A percentile compares a stretch with the other conserved stretches of the same genome.
These are phyloP conservation scores for Jacaranda mimosifolia DNA, from an alignment of 257 asterid genomes.

Conservation along the genomic window DNA sequence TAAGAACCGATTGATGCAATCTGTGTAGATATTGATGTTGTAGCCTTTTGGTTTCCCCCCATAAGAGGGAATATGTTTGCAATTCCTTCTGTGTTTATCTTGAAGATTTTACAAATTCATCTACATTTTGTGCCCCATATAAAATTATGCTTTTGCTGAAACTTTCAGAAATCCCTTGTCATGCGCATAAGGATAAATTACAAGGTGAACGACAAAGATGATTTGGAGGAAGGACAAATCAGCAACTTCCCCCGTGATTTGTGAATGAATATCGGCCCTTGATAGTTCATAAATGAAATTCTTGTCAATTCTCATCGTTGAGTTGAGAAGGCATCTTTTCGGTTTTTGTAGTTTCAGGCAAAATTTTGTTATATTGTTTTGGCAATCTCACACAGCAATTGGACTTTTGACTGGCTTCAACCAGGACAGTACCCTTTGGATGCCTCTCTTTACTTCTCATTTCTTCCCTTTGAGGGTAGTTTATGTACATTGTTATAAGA, in stretches of 20 bases:
- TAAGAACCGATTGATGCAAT: neutral
- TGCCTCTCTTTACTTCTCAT: conserved; percentile 26
- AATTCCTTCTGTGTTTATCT: neutral
- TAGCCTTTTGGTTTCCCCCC: neutral
- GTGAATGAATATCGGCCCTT: conserved; percentile 42
- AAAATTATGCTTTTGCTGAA: conserved; percentile 33
- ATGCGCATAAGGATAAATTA: conserved; percentile 88
- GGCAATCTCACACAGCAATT: conserved; percentile 27
- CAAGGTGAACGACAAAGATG: conserved; percentile 72
- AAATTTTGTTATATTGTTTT: conserved; percentile 38
- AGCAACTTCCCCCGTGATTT: conserved; percentile 78
- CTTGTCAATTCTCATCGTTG: conserved; percentile 19
- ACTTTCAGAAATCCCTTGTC: conserved; percentile 87
- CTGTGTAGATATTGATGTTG: neutral
- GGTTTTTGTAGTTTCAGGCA: conserved; percentile 36
- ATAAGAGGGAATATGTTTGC: neutral
- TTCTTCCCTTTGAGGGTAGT: conserved; percentile 39
- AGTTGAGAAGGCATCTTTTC: conserved; percentile 38
- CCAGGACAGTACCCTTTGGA: conserved; percentile 33
- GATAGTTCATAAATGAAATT: neutral
- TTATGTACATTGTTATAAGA: conserved; percentile 60
- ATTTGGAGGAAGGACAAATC: conserved; percentile 91
- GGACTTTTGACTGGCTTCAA: conserved; percentile 33
- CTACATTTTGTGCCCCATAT: conserved; percentile 21
- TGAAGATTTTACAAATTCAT: neutral